Conservation (phyloP, 345 rosid species). For the Aquilaria malaccensis region DNA sequence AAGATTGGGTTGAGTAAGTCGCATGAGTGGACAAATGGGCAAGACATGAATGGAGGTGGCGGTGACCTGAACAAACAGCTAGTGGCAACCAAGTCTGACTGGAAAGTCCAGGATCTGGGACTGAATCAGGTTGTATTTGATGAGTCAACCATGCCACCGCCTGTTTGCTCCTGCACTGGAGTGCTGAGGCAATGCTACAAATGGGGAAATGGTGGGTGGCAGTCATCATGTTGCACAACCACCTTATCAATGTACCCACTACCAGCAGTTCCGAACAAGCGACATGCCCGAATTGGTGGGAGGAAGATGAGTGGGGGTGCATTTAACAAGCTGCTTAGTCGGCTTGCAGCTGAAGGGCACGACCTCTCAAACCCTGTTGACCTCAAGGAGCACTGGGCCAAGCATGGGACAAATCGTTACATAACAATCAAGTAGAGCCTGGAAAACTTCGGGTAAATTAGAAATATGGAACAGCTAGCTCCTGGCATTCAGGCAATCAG, state of each 20-base stretch:
- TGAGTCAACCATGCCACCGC: constrained; percentile 80
- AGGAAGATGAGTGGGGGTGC: constrained; percentile 94
- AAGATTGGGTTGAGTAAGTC: constrained; percentile 53
- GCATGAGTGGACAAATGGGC: constrained; percentile 41
- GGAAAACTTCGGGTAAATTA: constrained; percentile 1
- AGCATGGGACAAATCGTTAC: constrained; percentile 54
- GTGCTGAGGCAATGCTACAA: constrained; percentile 78
- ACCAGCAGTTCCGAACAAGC: constrained; percentile 74
- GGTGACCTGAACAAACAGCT: constrained; percentile 34
- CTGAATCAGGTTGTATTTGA: constrained; percentile 79
- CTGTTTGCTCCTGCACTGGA: constrained; percentile 88
- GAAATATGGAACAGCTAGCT: not conserved
- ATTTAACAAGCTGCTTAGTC: constrained; percentile 81
- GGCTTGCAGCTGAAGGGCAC: constrained; percentile 67
- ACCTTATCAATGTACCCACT: constrained; percentile 71
- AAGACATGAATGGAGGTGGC: constrained; percentile 35
- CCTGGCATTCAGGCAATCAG: not conserved
- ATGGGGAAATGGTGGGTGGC: constrained; percentile 98
- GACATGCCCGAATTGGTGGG: constrained; percentile 85
- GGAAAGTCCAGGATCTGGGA: constrained; percentile 79
- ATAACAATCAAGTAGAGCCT: constrained; percentile 33
- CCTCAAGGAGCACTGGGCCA: constrained; percentile 65
- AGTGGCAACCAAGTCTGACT: constrained; percentile 49
- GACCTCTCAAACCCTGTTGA: constrained; percentile 69
- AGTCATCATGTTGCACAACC: constrained; percentile 91